Evolutionary conservation across 331 rosid genomes (phyloP).

Genomic region (Malus hybrid): DNA sequence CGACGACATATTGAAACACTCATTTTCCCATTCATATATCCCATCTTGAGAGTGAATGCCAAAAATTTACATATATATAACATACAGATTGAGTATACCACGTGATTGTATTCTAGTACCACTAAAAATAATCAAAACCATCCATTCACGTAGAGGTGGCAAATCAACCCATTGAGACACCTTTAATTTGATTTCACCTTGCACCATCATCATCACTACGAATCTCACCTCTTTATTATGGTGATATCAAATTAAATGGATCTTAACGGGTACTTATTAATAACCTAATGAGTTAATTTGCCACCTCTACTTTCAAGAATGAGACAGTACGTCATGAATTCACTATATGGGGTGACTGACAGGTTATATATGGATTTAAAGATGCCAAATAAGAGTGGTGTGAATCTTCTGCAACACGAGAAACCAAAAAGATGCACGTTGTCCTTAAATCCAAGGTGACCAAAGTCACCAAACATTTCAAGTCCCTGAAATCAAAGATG

Average conservation of each 20-base stretch:
- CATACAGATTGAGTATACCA: too few species aligned
- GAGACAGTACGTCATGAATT: not conserved
- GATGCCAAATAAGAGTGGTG: not conserved
- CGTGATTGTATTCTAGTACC: too few species aligned
- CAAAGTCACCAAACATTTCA: constrained; percentile 13
- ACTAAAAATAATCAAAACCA: constrained; percentile 15
- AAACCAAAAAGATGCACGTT: constrained; percentile 12
- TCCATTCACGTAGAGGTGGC: not conserved
- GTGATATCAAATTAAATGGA: too few species aligned
- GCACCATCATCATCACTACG: too few species aligned
- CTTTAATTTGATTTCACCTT: too few species aligned
- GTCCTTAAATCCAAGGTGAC: constrained; percentile 23
- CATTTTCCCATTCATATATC: not conserved
- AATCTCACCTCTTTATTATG: too few species aligned
- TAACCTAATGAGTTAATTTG: too few species aligned
- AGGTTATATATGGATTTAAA: not conserved
- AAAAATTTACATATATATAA: too few species aligned
- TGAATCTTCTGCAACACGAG: constrained; percentile 3
- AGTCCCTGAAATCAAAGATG: constrained; percentile 37
- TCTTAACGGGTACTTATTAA: too few species aligned
- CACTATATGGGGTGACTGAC: constrained; percentile 1
- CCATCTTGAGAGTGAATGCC: not conserved
- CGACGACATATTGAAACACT: too few species aligned
- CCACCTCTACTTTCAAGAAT: not conserved
- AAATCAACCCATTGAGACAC: too few species aligned